phyloP scores from a whole-genome alignment of 257 asterid species.

The Pogostemon cablin region DNA sequence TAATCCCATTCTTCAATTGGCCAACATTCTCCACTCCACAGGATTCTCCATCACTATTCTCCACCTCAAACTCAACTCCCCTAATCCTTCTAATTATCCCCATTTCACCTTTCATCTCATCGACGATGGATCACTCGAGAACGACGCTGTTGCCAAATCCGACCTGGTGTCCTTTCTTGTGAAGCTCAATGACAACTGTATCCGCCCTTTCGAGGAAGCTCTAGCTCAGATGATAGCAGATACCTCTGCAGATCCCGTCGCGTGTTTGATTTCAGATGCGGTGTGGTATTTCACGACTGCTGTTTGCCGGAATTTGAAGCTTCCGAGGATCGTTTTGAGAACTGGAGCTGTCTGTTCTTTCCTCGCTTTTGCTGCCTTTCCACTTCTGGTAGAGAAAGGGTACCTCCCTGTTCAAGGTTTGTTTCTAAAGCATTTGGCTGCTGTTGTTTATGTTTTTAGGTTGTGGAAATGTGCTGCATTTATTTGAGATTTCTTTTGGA shows the following conservation, averaged over 20 bases:
- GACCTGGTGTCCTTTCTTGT: conserved; percentile 27
- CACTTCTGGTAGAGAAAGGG: conserved; percentile 32
- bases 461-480: conserved; percentile 9
- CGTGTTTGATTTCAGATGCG: conserved; percentile 36
- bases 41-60: conserved; percentile 47
- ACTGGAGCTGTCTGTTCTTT: conserved; percentile 34
- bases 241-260: conserved; percentile 20
- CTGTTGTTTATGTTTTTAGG: background rate
- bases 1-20: conserved; percentile 54
- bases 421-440: background rate
- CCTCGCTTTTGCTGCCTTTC: conserved; percentile 36
- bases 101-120: conserved; percentile 39
- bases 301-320: conserved; percentile 35
- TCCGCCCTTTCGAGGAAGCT: conserved; percentile 30
- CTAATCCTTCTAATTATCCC: conserved; percentile 45
- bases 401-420: conserved; percentile 35
- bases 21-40: conserved; percentile 44
- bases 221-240: conserved; percentile 21
- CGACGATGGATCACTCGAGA: conserved; percentile 30
- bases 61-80: conserved; percentile 47
- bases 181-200: conserved; percentile 25
- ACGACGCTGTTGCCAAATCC: background rate
- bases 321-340: conserved; percentile 49
- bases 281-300: conserved; percentile 28
- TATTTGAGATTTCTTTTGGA: background rate